Conservation (phyloP, 805 yeast species). For the Lachancea fermentati region DNA sequence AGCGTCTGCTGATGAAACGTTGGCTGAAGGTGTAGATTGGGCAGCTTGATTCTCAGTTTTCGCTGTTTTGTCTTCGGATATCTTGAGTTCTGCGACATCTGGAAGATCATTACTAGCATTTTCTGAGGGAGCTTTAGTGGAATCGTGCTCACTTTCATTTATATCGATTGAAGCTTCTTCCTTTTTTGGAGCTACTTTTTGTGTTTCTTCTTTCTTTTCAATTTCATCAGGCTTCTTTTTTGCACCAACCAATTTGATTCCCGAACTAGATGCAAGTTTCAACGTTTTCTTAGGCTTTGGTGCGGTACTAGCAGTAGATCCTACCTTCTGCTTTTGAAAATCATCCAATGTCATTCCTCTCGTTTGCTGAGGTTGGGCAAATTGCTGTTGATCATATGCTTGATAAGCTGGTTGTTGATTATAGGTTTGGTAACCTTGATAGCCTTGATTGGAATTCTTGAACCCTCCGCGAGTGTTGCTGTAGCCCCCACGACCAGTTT, state of each 20-base stretch:
- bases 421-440: constrained; percentile 20
- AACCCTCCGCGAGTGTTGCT: constrained; percentile 27
- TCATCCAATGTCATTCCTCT: constrained; percentile 77
- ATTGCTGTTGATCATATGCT: constrained; percentile 10
- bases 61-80: constrained; percentile 29
- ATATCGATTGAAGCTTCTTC: constrained; percentile 15
- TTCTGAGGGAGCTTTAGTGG: constrained; percentile 14
- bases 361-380: constrained; percentile 23
- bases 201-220: constrained; percentile 28
- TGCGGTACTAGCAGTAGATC: constrained; percentile 29
- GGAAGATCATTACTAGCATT: constrained; percentile 21
- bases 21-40: constrained; percentile 20
- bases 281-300: constrained; percentile 61
- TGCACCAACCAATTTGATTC: constrained; percentile 56
- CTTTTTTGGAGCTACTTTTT: constrained; percentile 20
- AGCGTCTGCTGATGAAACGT: constrained; percentile 41
- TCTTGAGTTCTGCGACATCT: constrained; percentile 28
- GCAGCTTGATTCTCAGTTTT: constrained; percentile 22
- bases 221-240: constrained; percentile 34
- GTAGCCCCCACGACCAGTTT: constrained; percentile 24
- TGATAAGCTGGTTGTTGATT: constrained; percentile 14
- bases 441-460: constrained; percentile 21
- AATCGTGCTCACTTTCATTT: constrained; percentile 15
- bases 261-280: constrained; percentile 59
- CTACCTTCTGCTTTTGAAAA: constrained; percentile 63